Conservation (phyloP, 1,284 basidiomycete genomes). For the Omphalotus olearius region DNA sequence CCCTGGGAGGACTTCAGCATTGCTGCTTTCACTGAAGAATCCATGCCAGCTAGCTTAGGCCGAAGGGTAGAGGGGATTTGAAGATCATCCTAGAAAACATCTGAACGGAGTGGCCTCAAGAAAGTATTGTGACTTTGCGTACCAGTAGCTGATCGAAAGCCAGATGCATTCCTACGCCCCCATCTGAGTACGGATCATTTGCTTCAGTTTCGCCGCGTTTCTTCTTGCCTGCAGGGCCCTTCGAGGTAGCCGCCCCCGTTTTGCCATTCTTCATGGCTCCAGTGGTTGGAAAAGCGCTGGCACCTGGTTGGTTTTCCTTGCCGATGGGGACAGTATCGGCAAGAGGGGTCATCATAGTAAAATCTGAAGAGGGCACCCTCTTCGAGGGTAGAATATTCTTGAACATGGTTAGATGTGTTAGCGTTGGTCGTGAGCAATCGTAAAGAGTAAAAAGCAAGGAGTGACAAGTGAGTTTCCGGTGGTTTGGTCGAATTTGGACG, state of each 20-base stretch:
- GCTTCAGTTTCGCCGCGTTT: slow-evolving; percentile 35
- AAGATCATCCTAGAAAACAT: slow-evolving; percentile 62
- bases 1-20: slow-evolving; percentile 84
- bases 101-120: background rate
- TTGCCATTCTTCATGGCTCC: slow-evolving; percentile 21
- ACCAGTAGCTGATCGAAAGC: slow-evolving; percentile 75
- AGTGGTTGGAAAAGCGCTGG: slow-evolving; percentile 8
- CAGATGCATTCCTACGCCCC: slow-evolving; percentile 44
- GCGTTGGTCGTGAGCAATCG: background rate
- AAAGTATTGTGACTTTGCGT: slow-evolving; percentile 22
- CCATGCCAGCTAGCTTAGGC: slow-evolving; percentile 74
- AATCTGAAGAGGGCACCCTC: slow-evolving; percentile 59
- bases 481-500: background rate
- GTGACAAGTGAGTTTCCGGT: background rate
- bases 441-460: background rate
- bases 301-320: slow-evolving; percentile 61
- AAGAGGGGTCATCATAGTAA: slow-evolving; percentile 62
- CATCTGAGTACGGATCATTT: slow-evolving; percentile 29
- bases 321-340: slow-evolving; percentile 40
- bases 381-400: slow-evolving; percentile 68
- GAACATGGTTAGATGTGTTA: slow-evolving; percentile 50
- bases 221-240: slow-evolving; percentile 35
- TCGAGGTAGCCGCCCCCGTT: slow-evolving; percentile 21
- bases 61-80: slow-evolving; percentile 78
- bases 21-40: slow-evolving; percentile 80